Evolutionary conservation across 2,329 filamentous ascomycete species (phyloP), one percentile per base, ranked within the genome.

Genomic region (Colletotrichum spaethianum): DNA sequence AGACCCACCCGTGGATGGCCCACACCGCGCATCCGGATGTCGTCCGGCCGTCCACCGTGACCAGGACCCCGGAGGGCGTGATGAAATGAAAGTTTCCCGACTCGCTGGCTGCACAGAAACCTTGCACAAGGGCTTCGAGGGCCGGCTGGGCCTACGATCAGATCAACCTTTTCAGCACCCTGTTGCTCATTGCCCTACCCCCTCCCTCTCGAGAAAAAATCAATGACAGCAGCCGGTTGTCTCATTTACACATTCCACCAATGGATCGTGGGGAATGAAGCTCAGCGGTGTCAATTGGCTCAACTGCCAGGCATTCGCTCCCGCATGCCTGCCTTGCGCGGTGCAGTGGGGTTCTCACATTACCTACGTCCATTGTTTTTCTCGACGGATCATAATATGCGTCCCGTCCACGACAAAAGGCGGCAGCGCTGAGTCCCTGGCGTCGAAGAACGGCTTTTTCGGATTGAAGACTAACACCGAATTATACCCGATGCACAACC

Each of bases 181-280:
- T 16, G 20, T 7, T 50, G 1, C 44, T 26, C 42, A 62, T 62
- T 36, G 56, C 23, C 18, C 20, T 33, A 18, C 57, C 18, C 23
- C 12, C 23, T 26, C 31, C 26, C 9, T 26, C 20, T 56, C n/a
- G 4, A 28, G 28, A 33, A 33, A 28, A 36, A n/a, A 23, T 14
- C 18, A 1, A 26, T 23, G 6, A 55, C 16, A 28, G 38, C 23
- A 16, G 36, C 18, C 20, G 36, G 20, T 9, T 63, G 64, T 42
- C 50, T 62, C 57, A 63, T 63, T 63, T 68, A 46, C 28, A 20
- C 69, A 69, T 69, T 72, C 69, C 52, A 52, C 36, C 44, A 46
- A 38, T 57, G 44, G 33, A 44, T 36, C n/a, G 57, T 59, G 31
- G 33, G 52, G 59, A 67, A 68, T 59, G 69, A 31, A 55, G n/a